These are phyloP conservation scores for Cystobasidium tubakii DNA, from an alignment of 768 basidiomycete species.

Conservation along the genomic window DNA sequence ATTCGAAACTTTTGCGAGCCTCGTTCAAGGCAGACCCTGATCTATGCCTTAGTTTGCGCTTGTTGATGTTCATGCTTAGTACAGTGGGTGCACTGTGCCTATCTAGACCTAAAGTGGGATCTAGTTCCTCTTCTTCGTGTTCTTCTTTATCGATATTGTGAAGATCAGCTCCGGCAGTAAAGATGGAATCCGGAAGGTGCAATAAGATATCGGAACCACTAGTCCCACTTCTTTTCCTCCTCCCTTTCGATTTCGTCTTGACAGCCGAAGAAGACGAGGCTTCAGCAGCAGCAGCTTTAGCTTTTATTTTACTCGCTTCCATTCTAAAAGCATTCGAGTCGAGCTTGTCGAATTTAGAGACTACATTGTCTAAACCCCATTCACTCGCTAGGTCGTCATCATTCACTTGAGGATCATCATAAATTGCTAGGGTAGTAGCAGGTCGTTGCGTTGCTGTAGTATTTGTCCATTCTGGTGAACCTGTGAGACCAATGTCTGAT, in stretches of 20 bases:
- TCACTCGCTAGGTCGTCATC: slow-evolving; percentile 24
- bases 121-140: background rate
- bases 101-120: background rate
- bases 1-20: slow-evolving; percentile 8
- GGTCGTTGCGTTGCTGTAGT: background rate
- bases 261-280: background rate
- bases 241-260: background rate
- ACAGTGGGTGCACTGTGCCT: background rate
- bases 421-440: background rate
- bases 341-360: slow-evolving; percentile 21
- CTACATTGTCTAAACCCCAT: slow-evolving; percentile 30
- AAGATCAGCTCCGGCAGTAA: background rate
- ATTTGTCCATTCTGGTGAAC: background rate
- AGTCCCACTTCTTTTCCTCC: slow-evolving; percentile 5
- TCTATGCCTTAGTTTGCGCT: background rate
- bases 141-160: background rate
- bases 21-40: background rate
- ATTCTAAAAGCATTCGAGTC: background rate
- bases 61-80: background rate
- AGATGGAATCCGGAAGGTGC: background rate
- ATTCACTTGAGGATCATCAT: slow-evolving; percentile 2
- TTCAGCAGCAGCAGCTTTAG: background rate
- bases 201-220: slow-evolving; percentile 1
- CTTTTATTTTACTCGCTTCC: slow-evolving; percentile 5
- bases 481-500: background rate